phyloP scores from a whole-genome alignment of 164 flowering plant species.

The Euptelea pleiosperma region DNA sequence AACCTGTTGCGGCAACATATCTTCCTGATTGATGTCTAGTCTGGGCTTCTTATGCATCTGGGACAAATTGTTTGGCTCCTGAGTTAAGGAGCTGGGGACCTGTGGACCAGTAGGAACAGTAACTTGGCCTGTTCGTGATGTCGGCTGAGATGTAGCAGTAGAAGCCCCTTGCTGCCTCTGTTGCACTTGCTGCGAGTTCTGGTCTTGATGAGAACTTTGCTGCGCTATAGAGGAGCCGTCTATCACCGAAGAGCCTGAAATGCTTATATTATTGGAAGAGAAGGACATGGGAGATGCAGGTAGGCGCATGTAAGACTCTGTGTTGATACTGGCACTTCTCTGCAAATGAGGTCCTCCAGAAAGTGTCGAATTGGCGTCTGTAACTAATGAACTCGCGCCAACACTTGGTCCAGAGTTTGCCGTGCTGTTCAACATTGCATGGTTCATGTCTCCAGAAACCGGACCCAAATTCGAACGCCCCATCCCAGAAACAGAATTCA shows the following conservation, averaged over 20 bases:
- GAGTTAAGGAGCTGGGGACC: constrained; percentile 41
- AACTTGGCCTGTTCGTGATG: constrained; percentile 48
- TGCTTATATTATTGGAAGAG: constrained; percentile 81
- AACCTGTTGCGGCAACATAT: constrained; percentile 69
- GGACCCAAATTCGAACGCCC: constrained; percentile 51
- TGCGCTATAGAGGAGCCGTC: constrained; percentile 73
- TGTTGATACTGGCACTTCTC: constrained; percentile 90
- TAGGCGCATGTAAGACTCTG: constrained; percentile 68
- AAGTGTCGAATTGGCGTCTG: constrained; percentile 90
- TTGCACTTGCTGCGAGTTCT: constrained; percentile 43
- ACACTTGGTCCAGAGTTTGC: constrained; percentile 90
- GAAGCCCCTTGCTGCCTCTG: constrained; percentile 72
- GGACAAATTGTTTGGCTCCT: constrained; percentile 50
- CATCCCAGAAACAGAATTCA: constrained; percentile 55
- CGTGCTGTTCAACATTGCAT: constrained; percentile 54
- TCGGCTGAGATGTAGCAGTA: constrained; percentile 67
- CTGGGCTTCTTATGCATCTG: constrained; percentile 84
- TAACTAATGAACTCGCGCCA: constrained; percentile 91
- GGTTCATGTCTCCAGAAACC: constrained; percentile 69
- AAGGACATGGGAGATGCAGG: constrained; percentile 96
- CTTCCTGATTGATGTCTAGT: constrained; percentile 82
- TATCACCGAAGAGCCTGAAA: constrained; percentile 75
- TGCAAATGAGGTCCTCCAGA: constrained; percentile 96
- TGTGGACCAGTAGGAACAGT: constrained; percentile 43
- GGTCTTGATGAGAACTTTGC: constrained; percentile 67